Conservation (phyloP, 805 yeast genomes). For the Candida boidinii region DNA sequence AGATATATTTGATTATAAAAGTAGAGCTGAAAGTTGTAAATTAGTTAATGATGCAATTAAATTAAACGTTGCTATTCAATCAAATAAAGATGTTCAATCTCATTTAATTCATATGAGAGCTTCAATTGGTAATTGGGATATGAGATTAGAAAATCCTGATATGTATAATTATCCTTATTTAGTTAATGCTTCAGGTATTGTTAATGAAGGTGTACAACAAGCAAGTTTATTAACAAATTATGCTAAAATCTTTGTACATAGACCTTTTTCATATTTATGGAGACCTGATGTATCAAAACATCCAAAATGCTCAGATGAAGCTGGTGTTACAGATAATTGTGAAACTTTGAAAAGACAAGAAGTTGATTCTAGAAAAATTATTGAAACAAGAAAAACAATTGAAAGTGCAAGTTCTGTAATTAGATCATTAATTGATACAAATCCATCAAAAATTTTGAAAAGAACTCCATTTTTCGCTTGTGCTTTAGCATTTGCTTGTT, state of each 20-base stretch:
- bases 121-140: slow-evolving; percentile 42
- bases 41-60: slow-evolving; percentile 42
- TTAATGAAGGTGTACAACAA: slow-evolving; percentile 48
- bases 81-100: slow-evolving; percentile 27
- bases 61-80: slow-evolving; percentile 36
- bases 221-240: slow-evolving; percentile 38
- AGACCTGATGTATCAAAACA: slow-evolving; percentile 36
- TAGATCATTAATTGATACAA: slow-evolving; percentile 36
- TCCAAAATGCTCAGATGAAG: slow-evolving; percentile 27
- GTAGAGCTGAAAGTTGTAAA: slow-evolving; percentile 36
- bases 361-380: slow-evolving; percentile 35
- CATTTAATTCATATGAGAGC: slow-evolving; percentile 33
- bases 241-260: slow-evolving; percentile 45
- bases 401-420: slow-evolving; percentile 45
- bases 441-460: slow-evolving; percentile 31
- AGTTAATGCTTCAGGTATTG: slow-evolving; percentile 32
- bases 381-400: slow-evolving; percentile 45
- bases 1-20: slow-evolving; percentile 34
- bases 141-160: slow-evolving; percentile 36
- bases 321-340: slow-evolving; percentile 20
- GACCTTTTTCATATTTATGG: slow-evolving; percentile 47
- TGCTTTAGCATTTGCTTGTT: slow-evolving; percentile 42
- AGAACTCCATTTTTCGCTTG: slow-evolving; percentile 47
- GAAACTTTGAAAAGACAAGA: slow-evolving; percentile 23
- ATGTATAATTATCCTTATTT: slow-evolving; percentile 33